Base-by-base conservation (phyloP, 2,329 filamentous ascomycete species). In the Xylaria hypoxylon region DNA sequence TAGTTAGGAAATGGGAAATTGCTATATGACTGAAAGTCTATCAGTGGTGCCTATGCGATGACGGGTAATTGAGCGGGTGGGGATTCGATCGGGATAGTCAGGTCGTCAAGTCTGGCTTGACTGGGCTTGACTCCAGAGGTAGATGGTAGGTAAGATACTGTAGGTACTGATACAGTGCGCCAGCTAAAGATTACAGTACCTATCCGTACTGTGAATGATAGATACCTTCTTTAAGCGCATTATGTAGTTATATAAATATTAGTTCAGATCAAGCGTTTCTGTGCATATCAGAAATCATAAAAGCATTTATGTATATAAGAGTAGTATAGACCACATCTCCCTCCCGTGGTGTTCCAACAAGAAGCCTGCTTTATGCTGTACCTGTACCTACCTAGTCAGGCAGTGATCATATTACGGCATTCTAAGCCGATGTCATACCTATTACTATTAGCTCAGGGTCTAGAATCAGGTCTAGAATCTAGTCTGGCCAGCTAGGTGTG, bases 1-100 rank as follows among this genome's bases (percentile, higher is more conserved):
- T 38, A 38, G 35, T 38, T 3, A 13, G 13, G 13, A 38, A 38
- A 38, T 33, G 10, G 35, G 35, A 15, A 5, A 19, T 24, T 13
- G 4, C 7, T 28, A 38, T 13, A 40, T 5, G 8, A 7, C 5
- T 35, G 19, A 22, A 38, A 13, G 22, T 28, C 24, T 15, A 28
- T 58, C 33, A 13, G 10, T n/a, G 52, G 17, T 24, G 19, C 40
- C 31, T 42, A 31, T 50, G 58, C 42, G 62, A 56, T 50, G 44
- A 28, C 10, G 26, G 35, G 17, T 4, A 22, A 45, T 11, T 31
- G 55, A 38, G 31, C 26, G 10, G 40, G 38, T 11, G 28, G 53
- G 44, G 7, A 42, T 40, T 59, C 33, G 40, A 48, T 56, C 6
- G 15, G 38, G 35, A 33, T 38, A 13, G 48, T 11, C 38, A 59